Conservation (phyloP, 2,329 filamentous ascomycete species). For the Anthostomella pinea region DNA sequence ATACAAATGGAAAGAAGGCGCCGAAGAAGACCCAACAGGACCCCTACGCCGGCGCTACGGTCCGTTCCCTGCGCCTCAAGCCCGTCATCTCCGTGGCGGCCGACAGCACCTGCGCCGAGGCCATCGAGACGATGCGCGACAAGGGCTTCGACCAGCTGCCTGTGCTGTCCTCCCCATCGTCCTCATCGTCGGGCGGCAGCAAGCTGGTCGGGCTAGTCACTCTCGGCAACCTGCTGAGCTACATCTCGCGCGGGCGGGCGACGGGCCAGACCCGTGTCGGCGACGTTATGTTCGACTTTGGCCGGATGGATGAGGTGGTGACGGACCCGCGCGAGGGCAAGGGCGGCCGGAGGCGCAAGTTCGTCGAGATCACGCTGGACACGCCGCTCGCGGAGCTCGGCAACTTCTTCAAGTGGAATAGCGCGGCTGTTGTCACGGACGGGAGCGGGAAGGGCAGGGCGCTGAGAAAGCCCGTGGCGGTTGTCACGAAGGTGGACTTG, state of each 20-base stretch:
- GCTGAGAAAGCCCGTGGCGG: constrained; percentile 75
- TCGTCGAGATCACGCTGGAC: constrained; percentile 91
- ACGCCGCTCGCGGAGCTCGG: constrained; percentile 81
- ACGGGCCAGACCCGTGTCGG: constrained; percentile 69
- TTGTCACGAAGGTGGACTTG: constrained; percentile 96
- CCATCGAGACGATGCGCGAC: constrained; percentile 97
- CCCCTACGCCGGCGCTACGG: constrained; percentile 73
- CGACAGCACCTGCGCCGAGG: constrained; percentile 72
- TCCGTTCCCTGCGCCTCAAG: constrained; percentile 82
- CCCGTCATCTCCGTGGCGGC: constrained; percentile 83
- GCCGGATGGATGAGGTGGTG: constrained; percentile 79
- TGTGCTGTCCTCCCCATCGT: constrained; percentile 71
- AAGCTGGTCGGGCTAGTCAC: constrained; percentile 90
- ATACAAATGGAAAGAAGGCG: constrained; percentile 12
- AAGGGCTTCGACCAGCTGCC: constrained; percentile 98
- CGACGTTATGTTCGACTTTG: constrained; percentile 97
- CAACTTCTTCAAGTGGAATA: constrained; percentile 98
- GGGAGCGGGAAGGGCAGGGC: constrained; percentile 47
- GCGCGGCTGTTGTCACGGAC: constrained; percentile 90
- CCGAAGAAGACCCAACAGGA: constrained; percentile 49
- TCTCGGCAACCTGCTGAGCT: constrained; percentile 88
- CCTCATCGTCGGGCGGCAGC: too few species aligned
- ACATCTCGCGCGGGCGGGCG: constrained; percentile 81
- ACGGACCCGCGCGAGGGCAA: constrained; percentile 68
- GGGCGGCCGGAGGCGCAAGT: constrained; percentile 59